These are phyloP conservation scores for Nicotiana knightiana DNA, from an alignment of 257 asterid species.

Conservation along the genomic window DNA sequence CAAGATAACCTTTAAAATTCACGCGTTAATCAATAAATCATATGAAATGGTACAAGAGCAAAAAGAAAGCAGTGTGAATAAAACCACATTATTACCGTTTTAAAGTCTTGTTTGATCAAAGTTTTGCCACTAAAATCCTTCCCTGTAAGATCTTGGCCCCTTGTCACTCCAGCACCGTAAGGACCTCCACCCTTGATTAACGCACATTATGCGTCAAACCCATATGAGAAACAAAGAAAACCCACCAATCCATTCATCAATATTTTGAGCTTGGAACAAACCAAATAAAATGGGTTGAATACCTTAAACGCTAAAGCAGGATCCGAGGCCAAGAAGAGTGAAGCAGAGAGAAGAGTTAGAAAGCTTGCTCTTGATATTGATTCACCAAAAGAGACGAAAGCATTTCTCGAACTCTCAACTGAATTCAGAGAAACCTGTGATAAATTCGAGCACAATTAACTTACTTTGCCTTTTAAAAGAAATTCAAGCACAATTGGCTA, in stretches of 20 bases:
- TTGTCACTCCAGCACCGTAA: constrained; percentile 88
- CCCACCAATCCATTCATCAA: background rate
- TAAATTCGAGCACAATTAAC: no score
- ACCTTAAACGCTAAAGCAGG: constrained; percentile 97
- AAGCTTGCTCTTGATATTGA: constrained; percentile 54
- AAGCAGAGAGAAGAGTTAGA: constrained; percentile 65
- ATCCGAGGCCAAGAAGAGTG: constrained; percentile 60
- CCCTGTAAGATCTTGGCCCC: constrained; percentile 92
- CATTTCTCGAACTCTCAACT: constrained; percentile 11
- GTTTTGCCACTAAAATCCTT: constrained; percentile 85
- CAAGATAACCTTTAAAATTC: no score
- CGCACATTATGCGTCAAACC: background rate
- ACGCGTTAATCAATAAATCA: background rate
- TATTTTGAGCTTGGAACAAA: no score
- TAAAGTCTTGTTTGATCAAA: constrained; percentile 86
- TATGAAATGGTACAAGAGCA: background rate
- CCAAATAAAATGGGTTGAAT: background rate
- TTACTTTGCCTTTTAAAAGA: no score
- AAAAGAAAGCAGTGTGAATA: background rate
- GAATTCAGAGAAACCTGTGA: constrained; percentile 23
- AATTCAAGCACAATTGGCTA: no score
- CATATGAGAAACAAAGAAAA: background rate
- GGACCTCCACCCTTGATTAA: constrained; percentile 87
- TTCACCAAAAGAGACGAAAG: constrained; percentile 27
- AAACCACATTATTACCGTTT: constrained; percentile 44